Percentiles rank a stretch among this genome's conserved stretches.
Conservation (phyloP, 371 early-diverging fungal species). For the Mortierella sp. region DNA sequence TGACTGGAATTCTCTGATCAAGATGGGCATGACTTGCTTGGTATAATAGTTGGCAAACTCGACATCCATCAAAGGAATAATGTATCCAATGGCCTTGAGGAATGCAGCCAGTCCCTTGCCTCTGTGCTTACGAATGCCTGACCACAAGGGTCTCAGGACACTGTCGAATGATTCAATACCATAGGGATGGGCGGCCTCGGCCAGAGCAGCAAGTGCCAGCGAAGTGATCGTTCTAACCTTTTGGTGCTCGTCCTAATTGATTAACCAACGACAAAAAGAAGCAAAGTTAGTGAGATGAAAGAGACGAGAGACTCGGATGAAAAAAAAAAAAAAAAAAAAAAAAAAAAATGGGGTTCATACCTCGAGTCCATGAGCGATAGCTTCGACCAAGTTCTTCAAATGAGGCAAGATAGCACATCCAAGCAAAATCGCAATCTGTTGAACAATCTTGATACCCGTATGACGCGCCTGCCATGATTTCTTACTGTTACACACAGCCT, state of each 20-base stretch:
- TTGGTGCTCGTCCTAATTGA: conserved; percentile 89
- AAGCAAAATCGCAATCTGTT: conserved; percentile 94
- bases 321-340: neutral
- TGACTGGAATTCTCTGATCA: conserved; percentile 96
- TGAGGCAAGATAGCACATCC: conserved; percentile 97
- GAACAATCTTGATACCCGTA: conserved; percentile 97
- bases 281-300: neutral
- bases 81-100: conserved; percentile 96
- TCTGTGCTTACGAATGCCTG: conserved; percentile 93
- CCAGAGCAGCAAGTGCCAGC: conserved; percentile 93
- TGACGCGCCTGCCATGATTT: conserved; percentile 99
- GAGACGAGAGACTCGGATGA: neutral
- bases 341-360: conserved; percentile 12
- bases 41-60: conserved; percentile 95
- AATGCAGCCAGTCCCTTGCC: conserved; percentile 98
- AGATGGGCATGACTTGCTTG: conserved; percentile 89
- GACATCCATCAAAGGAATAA: conserved; percentile 97
- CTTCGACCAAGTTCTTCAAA: conserved; percentile 89
- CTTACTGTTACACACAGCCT: conserved; percentile 94
- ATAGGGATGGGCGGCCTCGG: conserved; percentile 97
- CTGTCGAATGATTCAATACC: conserved; percentile 97
- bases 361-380: conserved; percentile 90
- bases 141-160: conserved; percentile 92
- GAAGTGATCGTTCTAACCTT: conserved; percentile 97
- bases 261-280: neutral